phyloP scores from a whole-genome alignment of 2,329 filamentous ascomycete genomes.

The Dothideomycetidae sp. region DNA sequence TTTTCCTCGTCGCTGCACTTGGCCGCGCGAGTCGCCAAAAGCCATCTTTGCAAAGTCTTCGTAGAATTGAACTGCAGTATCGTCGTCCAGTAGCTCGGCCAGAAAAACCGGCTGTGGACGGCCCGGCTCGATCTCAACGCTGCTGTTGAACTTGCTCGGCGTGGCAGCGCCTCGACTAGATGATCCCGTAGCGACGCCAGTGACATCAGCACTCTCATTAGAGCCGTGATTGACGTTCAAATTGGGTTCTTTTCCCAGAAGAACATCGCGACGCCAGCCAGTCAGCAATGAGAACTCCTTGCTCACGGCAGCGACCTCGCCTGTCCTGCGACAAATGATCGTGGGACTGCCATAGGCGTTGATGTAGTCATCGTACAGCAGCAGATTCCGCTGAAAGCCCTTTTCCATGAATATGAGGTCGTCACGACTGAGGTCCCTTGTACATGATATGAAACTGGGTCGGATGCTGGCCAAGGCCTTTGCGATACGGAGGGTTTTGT shows the following conservation, averaged over 20 bases:
- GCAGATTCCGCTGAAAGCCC: conserved; percentile 81
- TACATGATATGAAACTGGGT: conserved; percentile 84
- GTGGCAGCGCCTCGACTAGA: conserved; percentile 35
- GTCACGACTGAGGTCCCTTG: conserved; percentile 70
- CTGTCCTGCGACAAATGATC: conserved; percentile 79
- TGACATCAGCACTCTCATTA: conserved; percentile 24
- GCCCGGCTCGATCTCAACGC: conserved; percentile 16
- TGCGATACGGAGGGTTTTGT: conserved; percentile 68
- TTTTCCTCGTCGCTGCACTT: conserved; percentile 69
- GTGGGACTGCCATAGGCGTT: conserved; percentile 78
- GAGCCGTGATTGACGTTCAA: conserved; percentile 67
- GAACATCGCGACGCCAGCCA: conserved; percentile 80
- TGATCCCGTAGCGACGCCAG: conserved; percentile 28
- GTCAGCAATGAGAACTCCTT: conserved; percentile 95
- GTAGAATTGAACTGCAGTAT: conserved; percentile 86
- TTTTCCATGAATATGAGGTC: conserved; percentile 97
- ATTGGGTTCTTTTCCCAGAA: conserved; percentile 78
- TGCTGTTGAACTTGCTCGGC: conserved; percentile 24
- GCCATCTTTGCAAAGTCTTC: conserved; percentile 88
- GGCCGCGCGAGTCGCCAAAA: conserved; percentile 79
- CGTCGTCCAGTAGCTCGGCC: conserved; percentile 83
- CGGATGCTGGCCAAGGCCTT: conserved; percentile 80
- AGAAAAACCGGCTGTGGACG: conserved; percentile 70
- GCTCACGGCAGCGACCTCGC: conserved; percentile 87
- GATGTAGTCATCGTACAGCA: conserved; percentile 88